phyloP scores from a whole-genome alignment of 2,329 filamentous ascomycete genomes.

The Coniochaeta prunicola region DNA sequence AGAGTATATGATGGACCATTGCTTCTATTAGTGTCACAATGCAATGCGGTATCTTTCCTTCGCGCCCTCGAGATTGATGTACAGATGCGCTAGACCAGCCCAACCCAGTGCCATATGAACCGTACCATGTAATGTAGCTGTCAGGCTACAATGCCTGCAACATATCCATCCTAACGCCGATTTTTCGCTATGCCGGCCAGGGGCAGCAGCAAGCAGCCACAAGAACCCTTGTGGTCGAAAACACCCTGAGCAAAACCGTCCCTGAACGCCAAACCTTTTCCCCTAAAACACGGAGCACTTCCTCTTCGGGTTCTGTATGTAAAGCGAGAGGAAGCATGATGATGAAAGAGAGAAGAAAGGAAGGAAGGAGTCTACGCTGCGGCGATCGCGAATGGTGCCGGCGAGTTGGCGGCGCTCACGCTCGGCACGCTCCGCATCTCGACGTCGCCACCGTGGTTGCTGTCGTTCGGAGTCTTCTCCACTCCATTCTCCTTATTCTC shows the following conservation, averaged over 20 bases:
- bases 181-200: background rate
- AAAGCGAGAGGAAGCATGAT: background rate
- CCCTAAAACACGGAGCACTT: background rate
- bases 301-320: background rate
- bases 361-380: conserved; percentile 25
- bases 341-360: background rate
- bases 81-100: conserved; percentile 3
- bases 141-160: background rate
- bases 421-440: conserved; percentile 47
- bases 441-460: conserved; percentile 32
- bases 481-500: conserved; percentile 51
- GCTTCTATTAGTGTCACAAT: conserved; percentile 2
- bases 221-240: background rate
- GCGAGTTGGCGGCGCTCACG: conserved; percentile 43
- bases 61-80: conserved; percentile 5
- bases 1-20: no score
- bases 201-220: background rate
- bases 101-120: background rate
- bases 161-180: background rate
- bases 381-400: conserved; percentile 33
- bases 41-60: background rate
- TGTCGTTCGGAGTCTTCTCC: conserved; percentile 20
- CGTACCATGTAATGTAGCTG: background rate
- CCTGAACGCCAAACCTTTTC: background rate
- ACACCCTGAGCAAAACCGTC: background rate